These are phyloP conservation scores for Immersiella caudata DNA, from an alignment of 495 filamentous ascomycete genomes.

Conservation along the genomic window DNA sequence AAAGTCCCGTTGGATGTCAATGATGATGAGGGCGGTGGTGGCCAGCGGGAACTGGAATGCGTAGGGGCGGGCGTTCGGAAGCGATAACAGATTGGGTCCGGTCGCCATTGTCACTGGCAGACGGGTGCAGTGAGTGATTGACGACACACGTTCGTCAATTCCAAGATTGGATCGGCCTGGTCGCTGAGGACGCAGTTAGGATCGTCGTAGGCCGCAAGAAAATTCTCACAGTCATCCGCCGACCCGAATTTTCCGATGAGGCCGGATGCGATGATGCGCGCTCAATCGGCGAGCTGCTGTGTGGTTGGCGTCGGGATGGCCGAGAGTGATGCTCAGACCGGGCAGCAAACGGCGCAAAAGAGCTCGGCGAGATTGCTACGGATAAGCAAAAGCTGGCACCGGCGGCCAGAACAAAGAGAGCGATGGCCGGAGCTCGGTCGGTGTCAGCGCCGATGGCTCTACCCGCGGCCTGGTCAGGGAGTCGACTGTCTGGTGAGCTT, in stretches of 20 bases:
- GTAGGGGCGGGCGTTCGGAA: conserved; percentile 45
- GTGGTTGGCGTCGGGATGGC: conserved; percentile 1
- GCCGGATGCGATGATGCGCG: background rate
- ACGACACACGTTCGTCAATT: background rate
- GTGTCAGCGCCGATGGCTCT: background rate
- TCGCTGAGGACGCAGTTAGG: background rate
- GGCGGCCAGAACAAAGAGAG: background rate
- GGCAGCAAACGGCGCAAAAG: background rate
- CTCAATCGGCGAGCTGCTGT: background rate
- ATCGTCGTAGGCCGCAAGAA: background rate
- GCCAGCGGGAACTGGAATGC: conserved; percentile 39
- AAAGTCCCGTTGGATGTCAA: conserved; percentile 61
- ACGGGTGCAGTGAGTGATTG: background rate
- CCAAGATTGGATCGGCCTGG: background rate
- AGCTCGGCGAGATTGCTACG: conserved; percentile 14
- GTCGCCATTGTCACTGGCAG: conserved; percentile 29
- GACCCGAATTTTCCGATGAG: background rate
- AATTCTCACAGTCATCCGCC: conserved; percentile 7
- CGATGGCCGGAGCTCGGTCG: background rate
- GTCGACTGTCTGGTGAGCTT: background rate
- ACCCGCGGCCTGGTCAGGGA: background rate
- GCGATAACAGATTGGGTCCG: conserved; percentile 28
- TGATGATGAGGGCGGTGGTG: conserved; percentile 59
- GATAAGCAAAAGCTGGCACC: conserved; percentile 4
- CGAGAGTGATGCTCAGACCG: background rate